Conservation (phyloP, 495 filamentous ascomycete species). For the Podospora fimiseda region DNA sequence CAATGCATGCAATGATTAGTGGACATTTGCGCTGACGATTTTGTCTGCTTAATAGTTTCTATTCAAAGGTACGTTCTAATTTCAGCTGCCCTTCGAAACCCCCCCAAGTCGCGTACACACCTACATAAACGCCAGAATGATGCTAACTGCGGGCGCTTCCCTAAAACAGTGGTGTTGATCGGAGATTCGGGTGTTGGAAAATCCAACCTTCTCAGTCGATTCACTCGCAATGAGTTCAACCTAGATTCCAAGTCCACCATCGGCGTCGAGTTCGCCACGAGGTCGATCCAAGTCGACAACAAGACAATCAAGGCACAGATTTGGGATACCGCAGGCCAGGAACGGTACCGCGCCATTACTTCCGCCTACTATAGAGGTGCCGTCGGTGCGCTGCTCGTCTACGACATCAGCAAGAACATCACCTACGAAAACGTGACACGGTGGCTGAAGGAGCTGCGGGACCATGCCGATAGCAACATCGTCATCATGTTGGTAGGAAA, state of each 20-base stretch:
- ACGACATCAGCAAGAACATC: slow-evolving; percentile 99
- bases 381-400: slow-evolving; percentile 94
- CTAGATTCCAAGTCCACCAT: slow-evolving; percentile 99
- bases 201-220: slow-evolving; percentile 98
- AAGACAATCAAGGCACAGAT: slow-evolving; percentile 99
- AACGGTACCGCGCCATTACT: slow-evolving; percentile 97
- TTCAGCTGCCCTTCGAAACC: slow-evolving; percentile 6
- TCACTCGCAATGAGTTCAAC: slow-evolving; percentile 99
- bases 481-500: slow-evolving; percentile 99
- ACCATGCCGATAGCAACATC: slow-evolving; percentile 98
- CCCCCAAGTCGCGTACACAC: slow-evolving; percentile 8
- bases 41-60: slow-evolving; percentile 68
- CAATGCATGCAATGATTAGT: slow-evolving; percentile 7
- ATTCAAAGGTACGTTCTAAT: slow-evolving; percentile 76
- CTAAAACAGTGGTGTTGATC: slow-evolving; percentile 80
- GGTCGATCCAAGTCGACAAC: slow-evolving; percentile 96
- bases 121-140: not conserved
- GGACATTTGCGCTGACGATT: slow-evolving; percentile 28
- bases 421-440: slow-evolving; percentile 98
- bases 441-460: slow-evolving; percentile 98
- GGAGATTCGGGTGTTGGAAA: slow-evolving; percentile 99
- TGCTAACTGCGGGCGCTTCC: slow-evolving; percentile 27
- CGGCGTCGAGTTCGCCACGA: slow-evolving; percentile 97
- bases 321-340: slow-evolving; percentile 99
- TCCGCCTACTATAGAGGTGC: slow-evolving; percentile 98